Percentiles rank a stretch among this genome's conserved stretches.
Conservation (phyloP, 768 basidiomycete genomes). For the Termitomyces sp. region DNA sequence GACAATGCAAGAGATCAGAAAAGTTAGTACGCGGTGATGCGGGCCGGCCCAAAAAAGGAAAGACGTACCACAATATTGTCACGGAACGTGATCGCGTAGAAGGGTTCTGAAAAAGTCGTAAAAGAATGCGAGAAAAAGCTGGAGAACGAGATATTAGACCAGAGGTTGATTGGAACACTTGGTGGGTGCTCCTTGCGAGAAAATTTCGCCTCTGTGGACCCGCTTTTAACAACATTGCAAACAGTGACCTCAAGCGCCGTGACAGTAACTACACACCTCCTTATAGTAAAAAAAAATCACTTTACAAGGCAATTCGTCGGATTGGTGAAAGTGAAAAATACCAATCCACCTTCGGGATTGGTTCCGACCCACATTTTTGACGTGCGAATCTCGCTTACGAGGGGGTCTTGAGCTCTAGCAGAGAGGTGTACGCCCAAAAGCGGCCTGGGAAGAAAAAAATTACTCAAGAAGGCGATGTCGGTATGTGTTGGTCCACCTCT, state of each 20-base stretch:
- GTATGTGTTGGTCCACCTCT: slow-evolving; percentile 10
- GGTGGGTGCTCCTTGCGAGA: slow-evolving; percentile 14
- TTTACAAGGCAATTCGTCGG: slow-evolving; percentile 15
- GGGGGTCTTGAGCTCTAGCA: slow-evolving; percentile 4
- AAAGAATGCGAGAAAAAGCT: not conserved
- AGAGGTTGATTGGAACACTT: slow-evolving; percentile 9
- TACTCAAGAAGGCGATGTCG: slow-evolving; percentile 15
- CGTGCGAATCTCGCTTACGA: slow-evolving; percentile 16
- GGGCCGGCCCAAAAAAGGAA: slow-evolving; percentile 15
- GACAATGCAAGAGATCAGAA: slow-evolving; percentile 12
- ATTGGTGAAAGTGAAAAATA: slow-evolving; percentile 19
- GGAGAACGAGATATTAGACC: not conserved
- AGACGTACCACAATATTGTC: slow-evolving; percentile 14
- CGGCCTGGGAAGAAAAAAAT: slow-evolving; percentile 9
- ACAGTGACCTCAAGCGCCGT: slow-evolving; percentile 14
- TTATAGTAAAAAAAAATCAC: slow-evolving; percentile 11
- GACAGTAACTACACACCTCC: slow-evolving; percentile 15
- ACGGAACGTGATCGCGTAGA: slow-evolving; percentile 18
- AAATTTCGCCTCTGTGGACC: slow-evolving; percentile 3
- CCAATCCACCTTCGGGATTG: slow-evolving; percentile 26
- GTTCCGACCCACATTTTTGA: slow-evolving; percentile 26
- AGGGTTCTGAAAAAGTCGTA: slow-evolving; percentile 3
- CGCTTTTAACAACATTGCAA: slow-evolving; percentile 18
- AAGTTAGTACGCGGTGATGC: slow-evolving; percentile 12
- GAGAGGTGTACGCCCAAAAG: slow-evolving; percentile 9